Evolutionary conservation across 129 eudicot genomes (phyloP).

Genomic region (Chrysanthemum seticuspe): DNA sequence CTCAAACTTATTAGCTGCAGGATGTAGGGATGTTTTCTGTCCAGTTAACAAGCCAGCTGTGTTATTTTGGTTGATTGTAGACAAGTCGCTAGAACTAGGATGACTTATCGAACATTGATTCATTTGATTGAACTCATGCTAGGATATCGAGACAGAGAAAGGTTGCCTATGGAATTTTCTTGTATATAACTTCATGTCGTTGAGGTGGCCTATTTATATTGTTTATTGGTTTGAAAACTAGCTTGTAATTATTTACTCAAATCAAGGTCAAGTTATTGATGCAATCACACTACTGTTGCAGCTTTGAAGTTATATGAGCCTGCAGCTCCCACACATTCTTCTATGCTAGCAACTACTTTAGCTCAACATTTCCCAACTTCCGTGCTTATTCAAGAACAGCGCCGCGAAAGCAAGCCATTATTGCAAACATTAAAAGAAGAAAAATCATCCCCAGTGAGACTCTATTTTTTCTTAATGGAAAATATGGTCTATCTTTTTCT

Average conservation of each 20-base stretch:
- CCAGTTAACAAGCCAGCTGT: conserved; percentile 1
- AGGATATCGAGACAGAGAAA: conserved; percentile 24
- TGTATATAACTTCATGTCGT: conserved; percentile 22
- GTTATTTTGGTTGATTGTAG: conserved; percentile 21
- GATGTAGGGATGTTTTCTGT: background rate
- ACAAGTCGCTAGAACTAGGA: conserved; percentile 19
- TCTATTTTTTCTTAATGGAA: background rate
- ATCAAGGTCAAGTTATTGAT: background rate
- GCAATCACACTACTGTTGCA: conserved; percentile 28
- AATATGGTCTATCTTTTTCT: background rate
- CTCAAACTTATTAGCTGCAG: background rate
- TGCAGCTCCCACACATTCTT: conserved; percentile 42
- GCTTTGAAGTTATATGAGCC: conserved; percentile 65
- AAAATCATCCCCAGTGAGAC: conserved; percentile 51
- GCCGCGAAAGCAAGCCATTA: conserved; percentile 50
- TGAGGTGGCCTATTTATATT: conserved; percentile 21
- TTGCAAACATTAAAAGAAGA: conserved; percentile 48
- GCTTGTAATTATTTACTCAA: background rate
- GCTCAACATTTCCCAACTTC: conserved; percentile 63
- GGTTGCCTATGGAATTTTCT: conserved; percentile 16
- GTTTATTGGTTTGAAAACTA: conserved; percentile 13
- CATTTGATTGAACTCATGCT: conserved; percentile 26
- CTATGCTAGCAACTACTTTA: conserved; percentile 48
- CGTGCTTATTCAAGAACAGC: conserved; percentile 67
- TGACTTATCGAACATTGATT: conserved; percentile 24